These are phyloP conservation scores for Protea cynaroides DNA, from an alignment of 164 flowering plant genomes.

Conservation along the genomic window DNA sequence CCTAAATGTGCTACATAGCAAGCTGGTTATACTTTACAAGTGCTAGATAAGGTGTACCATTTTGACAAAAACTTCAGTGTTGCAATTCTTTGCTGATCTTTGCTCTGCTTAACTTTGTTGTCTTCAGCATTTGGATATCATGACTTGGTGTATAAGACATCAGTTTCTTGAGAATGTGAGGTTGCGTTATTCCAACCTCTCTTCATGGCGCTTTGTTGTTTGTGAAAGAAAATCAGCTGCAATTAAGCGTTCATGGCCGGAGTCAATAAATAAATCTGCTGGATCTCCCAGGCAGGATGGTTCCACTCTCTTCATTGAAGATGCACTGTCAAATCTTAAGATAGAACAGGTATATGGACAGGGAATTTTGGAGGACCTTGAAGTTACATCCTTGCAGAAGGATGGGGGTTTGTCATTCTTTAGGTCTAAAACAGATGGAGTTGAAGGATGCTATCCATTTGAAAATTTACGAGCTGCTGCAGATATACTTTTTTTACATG, in stretches of 20 bases:
- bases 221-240: conserved; percentile 78
- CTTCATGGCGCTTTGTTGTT: conserved; percentile 55
- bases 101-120: conserved; percentile 4
- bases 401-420: conserved; percentile 36
- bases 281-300: conserved; percentile 38
- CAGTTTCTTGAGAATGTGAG: conserved; percentile 63
- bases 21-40: background rate
- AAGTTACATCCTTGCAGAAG: conserved; percentile 44
- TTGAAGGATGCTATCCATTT: conserved; percentile 74
- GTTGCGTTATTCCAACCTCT: conserved; percentile 38
- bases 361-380: conserved; percentile 35
- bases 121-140: conserved; percentile 85
- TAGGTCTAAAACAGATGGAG: conserved; percentile 50
- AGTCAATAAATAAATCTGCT: conserved; percentile 29
- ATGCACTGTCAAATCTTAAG: conserved; percentile 79
- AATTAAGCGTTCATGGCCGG: conserved; percentile 73
- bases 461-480: conserved; percentile 71
- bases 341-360: conserved; percentile 32
- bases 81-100: background rate
- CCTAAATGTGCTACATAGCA: background rate
- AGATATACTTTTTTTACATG: conserved; percentile 74
- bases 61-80: background rate
- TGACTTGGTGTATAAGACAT: conserved; percentile 82
- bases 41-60: background rate
- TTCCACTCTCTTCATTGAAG: conserved; percentile 85